Evolutionary conservation across 768 basidiomycete genomes (phyloP).

Genomic region (Xerocomellus dryophilus): DNA sequence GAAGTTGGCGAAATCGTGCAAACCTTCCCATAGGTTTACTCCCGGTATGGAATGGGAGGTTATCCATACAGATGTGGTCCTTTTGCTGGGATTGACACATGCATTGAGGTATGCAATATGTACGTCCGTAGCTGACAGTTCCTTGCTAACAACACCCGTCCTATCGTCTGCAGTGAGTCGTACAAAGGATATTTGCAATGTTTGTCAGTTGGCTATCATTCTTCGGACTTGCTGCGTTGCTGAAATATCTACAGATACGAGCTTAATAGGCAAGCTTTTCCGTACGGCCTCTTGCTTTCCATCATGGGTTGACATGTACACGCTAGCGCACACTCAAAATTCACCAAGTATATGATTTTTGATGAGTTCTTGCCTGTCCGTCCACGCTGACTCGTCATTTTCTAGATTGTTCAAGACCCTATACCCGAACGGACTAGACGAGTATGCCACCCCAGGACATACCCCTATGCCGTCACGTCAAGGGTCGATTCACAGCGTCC

Average conservation of each 20-base stretch:
- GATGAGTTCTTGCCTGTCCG: not conserved
- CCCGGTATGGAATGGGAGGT: constrained; percentile 77
- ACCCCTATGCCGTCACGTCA: constrained; percentile 37
- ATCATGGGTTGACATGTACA: constrained; percentile 21
- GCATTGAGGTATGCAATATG: constrained; percentile 54
- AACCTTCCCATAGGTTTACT: constrained; percentile 42
- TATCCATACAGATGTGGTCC: constrained; percentile 66
- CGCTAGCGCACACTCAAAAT: constrained; percentile 64
- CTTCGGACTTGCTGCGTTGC: not conserved
- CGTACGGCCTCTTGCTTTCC: not conserved
- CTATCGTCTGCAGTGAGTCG: constrained; percentile 50
- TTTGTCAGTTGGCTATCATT: constrained; percentile 44
- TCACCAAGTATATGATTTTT: constrained; percentile 51
- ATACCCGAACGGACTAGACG: constrained; percentile 59
- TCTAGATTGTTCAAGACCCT: constrained; percentile 63
- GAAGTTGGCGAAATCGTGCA: constrained; percentile 35
- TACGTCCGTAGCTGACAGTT: not conserved
- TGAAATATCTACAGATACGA: constrained; percentile 35
- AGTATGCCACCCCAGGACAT: constrained; percentile 37
- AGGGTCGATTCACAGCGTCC: constrained; percentile 25
- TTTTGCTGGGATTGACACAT: constrained; percentile 67
- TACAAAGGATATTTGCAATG: constrained; percentile 80
- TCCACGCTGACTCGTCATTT: not conserved
- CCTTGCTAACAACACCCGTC: constrained; percentile 1
- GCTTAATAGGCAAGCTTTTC: constrained; percentile 50